Percentiles rank a stretch among this genome's conserved stretches.
Evolutionary conservation across 2,329 filamentous ascomycete species (phyloP).

Genomic region (Chalara sp.): DNA sequence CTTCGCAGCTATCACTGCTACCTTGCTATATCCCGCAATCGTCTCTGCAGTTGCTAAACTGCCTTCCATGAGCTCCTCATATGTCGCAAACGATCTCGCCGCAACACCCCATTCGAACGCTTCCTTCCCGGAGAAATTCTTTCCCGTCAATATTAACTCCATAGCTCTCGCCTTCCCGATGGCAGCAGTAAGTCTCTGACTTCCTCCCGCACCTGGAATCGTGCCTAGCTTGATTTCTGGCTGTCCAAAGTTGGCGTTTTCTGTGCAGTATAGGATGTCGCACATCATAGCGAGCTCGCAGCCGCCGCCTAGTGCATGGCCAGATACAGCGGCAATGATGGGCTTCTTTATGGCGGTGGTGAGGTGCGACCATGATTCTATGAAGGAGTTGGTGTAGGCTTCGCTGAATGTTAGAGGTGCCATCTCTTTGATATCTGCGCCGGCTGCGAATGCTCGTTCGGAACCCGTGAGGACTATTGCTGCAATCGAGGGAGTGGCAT

Average conservation of each 20-base stretch:
- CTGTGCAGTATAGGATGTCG: constrained; percentile 87
- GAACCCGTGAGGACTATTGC: constrained; percentile 85
- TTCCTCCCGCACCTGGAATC: constrained; percentile 87
- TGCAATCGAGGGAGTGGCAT: constrained; percentile 60
- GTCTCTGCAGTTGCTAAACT: constrained; percentile 79
- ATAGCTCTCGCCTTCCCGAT: constrained; percentile 82
- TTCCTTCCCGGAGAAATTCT: constrained; percentile 75
- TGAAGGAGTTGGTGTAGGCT: constrained; percentile 87
- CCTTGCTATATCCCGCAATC: constrained; percentile 78
- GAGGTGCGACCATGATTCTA: constrained; percentile 87
- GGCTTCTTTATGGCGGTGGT: constrained; percentile 85
- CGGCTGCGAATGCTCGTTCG: constrained; percentile 85
- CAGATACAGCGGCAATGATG: constrained; percentile 88
- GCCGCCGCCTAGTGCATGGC: constrained; percentile 88
- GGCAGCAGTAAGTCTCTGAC: constrained; percentile 77
- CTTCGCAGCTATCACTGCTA: constrained; percentile 87
- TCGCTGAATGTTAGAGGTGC: constrained; percentile 80
- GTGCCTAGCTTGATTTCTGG: constrained; percentile 94
- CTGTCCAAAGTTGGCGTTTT: constrained; percentile 85
- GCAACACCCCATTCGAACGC: constrained; percentile 89
- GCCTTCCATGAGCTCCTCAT: constrained; percentile 76
- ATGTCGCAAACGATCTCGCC: constrained; percentile 69
- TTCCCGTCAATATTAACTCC: constrained; percentile 85
- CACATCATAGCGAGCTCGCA: constrained; percentile 98
- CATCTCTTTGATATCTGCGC: constrained; percentile 99